Evolutionary conservation across 2,329 filamentous ascomycete genomes (phyloP).

Genomic region (Paracorniculantispora psalliotae): DNA sequence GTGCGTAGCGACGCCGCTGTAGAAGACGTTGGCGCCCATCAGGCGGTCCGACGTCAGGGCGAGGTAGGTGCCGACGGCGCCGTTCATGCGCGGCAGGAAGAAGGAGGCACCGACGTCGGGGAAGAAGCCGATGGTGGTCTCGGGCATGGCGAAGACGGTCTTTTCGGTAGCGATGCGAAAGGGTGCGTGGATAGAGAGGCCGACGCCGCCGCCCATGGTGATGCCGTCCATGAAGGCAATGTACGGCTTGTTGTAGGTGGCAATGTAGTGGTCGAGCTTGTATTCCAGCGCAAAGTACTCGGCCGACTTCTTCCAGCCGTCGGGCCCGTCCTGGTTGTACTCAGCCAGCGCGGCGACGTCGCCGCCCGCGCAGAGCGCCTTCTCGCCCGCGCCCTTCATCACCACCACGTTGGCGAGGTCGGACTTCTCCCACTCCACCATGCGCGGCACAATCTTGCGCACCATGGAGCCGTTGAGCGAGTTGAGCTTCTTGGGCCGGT

Average conservation of each 20-base stretch:
- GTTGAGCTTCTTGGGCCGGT: conserved; percentile 88
- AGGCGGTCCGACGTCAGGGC: conserved; percentile 84
- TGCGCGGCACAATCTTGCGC: conserved; percentile 82
- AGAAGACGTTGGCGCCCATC: conserved; percentile 79
- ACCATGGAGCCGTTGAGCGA: conserved; percentile 92
- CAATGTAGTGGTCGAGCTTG: conserved; percentile 90
- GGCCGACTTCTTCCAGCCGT: conserved; percentile 69
- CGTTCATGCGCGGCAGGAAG: conserved; percentile 87
- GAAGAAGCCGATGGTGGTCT: conserved; percentile 98
- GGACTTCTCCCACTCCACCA: conserved; percentile 93
- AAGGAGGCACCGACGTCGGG: conserved; percentile 96
- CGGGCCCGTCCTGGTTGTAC: conserved; percentile 61
- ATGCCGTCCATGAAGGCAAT: conserved; percentile 96
- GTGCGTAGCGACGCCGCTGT: conserved; percentile 89
- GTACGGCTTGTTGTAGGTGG: conserved; percentile 89
- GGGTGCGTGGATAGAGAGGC: conserved; percentile 88
- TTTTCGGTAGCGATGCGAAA: conserved; percentile 95
- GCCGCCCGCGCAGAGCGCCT: conserved; percentile 88
- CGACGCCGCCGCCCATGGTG: conserved; percentile 97
- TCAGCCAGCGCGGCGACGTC: conserved; percentile 77
- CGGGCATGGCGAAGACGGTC: conserved; percentile 96
- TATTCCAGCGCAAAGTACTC: conserved; percentile 96
- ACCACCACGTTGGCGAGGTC: conserved; percentile 89
- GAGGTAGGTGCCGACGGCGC: conserved; percentile 82
- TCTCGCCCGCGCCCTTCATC: conserved; percentile 81